Conservation (phyloP, 306 rosid species). For the Begonia masoniana region DNA sequence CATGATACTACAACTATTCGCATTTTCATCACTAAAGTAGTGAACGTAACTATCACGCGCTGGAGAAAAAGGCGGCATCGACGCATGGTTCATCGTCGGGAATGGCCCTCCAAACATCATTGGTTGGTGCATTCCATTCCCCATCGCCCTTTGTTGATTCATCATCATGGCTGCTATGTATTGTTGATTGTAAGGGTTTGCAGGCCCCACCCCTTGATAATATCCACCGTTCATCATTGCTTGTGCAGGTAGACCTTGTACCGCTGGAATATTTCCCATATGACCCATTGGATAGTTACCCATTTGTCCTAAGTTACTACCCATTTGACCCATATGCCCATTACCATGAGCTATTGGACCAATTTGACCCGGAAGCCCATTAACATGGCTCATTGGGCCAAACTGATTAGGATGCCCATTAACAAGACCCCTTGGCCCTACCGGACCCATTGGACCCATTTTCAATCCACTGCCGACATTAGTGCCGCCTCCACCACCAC, state of each 20-base stretch:
- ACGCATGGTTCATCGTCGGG: neutral
- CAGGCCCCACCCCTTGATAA: neutral
- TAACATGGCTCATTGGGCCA: neutral
- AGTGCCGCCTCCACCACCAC: slow-evolving; percentile 3
- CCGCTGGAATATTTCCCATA: slow-evolving; percentile 4
- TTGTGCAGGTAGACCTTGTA: neutral
- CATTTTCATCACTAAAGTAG: neutral
- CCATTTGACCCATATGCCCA: slow-evolving; percentile 5
- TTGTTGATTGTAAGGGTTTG: neutral
- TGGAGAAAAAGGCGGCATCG: neutral
- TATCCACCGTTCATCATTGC: neutral
- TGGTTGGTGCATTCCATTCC: neutral
- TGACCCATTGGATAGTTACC: slow-evolving; percentile 25
- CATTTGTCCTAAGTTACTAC: slow-evolving; percentile 23
- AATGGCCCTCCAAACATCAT: neutral
- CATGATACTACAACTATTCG: neutral
- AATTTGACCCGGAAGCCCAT: neutral
- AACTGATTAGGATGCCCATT: too few species aligned
- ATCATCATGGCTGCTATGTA: neutral
- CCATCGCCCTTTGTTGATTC: neutral
- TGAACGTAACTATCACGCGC: neutral
- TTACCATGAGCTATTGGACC: slow-evolving; percentile 11
- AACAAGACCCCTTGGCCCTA: too few species aligned
- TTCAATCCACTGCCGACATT: slow-evolving; percentile 1
- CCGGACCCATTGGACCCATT: neutral